Evolutionary conservation across 495 filamentous ascomycete genomes (phyloP), one percentile per base, ranked within the genome.

Genomic region (Trichoderma gamsii): DNA sequence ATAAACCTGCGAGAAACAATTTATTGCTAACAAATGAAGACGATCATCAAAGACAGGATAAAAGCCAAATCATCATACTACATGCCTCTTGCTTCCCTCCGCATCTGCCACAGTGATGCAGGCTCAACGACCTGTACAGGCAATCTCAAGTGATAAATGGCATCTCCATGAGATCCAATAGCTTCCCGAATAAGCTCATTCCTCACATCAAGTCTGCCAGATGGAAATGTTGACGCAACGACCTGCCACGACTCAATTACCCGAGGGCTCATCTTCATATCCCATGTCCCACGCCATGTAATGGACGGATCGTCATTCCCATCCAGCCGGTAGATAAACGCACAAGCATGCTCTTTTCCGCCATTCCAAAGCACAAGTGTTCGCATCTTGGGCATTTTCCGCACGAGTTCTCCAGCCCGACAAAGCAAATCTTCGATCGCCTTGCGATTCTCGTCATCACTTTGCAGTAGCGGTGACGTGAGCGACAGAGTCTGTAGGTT

Each of bases 341-440:
- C 72, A 70, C 72, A 72, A 13, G 75, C 74, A 32, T 73, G 66
- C 43, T 69, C 72, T 63, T 68, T 70, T 59, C 52, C 46, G 51
- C 73, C 75, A 66, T 77, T 71, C 74, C 75, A 77, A 69, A 76
- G 66, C 29, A 68, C 73, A 70, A 77, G 69, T 65, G 66, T 71
- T 51, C 69, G 68, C 67, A 77, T 66, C 64, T 69, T 66, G 65
- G 72, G 75, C 75, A 76, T 77, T 67, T 46, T 25, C 65, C 35
- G 43, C 7, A 23, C 56, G 2, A 25, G 29, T 9, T 12, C 7
- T 13, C 15, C 56, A 4, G 56, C 56, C 56, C 23, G 13, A 21
- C 6, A 27, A 13, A 63, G 56, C 15, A 61, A 21, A 13, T 4
- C 56, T 11, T 61, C 11, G 23, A 61, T 61, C 0, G 1, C 3